Conservation (phyloP, 2,329 filamentous ascomycete species). For the Elsinoe fawcettii region DNA sequence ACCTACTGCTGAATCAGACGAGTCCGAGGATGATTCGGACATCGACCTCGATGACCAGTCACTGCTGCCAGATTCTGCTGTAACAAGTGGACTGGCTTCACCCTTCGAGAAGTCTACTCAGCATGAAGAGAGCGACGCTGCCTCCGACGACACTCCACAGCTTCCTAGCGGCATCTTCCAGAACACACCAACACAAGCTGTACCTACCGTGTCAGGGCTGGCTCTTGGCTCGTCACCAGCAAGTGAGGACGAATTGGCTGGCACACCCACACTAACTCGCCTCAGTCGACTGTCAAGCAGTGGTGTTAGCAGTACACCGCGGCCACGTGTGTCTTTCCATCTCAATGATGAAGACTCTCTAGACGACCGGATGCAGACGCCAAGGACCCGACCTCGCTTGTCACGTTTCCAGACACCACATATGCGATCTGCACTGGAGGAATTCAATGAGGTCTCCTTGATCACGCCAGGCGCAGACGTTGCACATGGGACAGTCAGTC, state of each 20-base stretch:
- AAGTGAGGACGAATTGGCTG: conserved; percentile 10
- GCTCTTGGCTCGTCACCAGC: conserved; percentile 5
- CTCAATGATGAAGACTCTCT: not conserved
- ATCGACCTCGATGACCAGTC: conserved; percentile 14
- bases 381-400: not conserved
- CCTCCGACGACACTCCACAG: conserved; percentile 7
- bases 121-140: not conserved
- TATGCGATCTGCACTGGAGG: conserved; percentile 16
- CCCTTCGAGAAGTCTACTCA: not conserved
- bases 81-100: not conserved
- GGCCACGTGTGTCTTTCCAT: not conserved
- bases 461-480: not conserved
- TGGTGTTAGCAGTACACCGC: not conserved
- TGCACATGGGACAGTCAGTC: not conserved
- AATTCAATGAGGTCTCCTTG: conserved; percentile 13
- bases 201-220: conserved; percentile 4
- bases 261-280: conserved; percentile 1
- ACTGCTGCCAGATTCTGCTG: not conserved
- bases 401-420: conserved; percentile 17
- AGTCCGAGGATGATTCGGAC: conserved; percentile 15
- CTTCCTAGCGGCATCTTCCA: conserved; percentile 15
- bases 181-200: conserved; percentile 8
- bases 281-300: not conserved
- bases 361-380: not conserved
- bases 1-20: conserved; percentile 11